Evolutionary conservation across 441 rosid genomes (phyloP).

Genomic region (Adansonia rubrostipa): DNA sequence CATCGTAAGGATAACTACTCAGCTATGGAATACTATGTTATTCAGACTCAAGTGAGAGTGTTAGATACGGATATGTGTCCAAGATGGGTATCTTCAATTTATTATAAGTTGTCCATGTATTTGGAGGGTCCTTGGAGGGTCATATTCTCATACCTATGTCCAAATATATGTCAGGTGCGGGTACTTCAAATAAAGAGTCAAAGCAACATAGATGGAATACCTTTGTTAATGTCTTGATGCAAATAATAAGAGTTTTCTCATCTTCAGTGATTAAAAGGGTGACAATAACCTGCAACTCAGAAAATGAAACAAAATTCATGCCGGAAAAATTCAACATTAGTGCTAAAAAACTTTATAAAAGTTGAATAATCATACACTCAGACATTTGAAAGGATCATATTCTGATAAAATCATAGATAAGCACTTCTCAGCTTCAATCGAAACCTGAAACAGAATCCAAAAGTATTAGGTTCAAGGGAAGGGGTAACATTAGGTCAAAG

Average conservation of each 20-base stretch:
- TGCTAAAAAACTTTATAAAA: neutral
- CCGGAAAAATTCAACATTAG: neutral
- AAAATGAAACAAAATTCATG: neutral
- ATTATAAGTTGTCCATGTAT: no score
- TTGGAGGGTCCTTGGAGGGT: no score
- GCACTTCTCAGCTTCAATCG: slow-evolving; percentile 29
- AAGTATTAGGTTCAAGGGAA: neutral
- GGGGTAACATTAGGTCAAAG: neutral
- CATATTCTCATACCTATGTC: no score
- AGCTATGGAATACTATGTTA: no score
- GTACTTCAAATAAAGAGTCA: neutral
- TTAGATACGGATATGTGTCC: no score
- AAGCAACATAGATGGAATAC: slow-evolving; percentile 15
- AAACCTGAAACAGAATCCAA: slow-evolving; percentile 20
- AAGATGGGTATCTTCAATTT: no score
- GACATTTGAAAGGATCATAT: slow-evolving; percentile 30
- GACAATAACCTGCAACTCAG: slow-evolving; percentile 23
- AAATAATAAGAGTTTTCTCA: slow-evolving; percentile 45
- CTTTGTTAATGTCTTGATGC: slow-evolving; percentile 37
- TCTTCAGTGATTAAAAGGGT: slow-evolving; percentile 45
- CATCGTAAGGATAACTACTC: neutral
- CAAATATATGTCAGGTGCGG: no score
- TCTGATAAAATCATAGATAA: slow-evolving; percentile 25
- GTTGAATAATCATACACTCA: slow-evolving; percentile 22
- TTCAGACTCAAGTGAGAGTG: no score